Base-by-base conservation (phyloP, 2,329 filamentous ascomycete genomes). In the Didymellaceae sp. region DNA sequence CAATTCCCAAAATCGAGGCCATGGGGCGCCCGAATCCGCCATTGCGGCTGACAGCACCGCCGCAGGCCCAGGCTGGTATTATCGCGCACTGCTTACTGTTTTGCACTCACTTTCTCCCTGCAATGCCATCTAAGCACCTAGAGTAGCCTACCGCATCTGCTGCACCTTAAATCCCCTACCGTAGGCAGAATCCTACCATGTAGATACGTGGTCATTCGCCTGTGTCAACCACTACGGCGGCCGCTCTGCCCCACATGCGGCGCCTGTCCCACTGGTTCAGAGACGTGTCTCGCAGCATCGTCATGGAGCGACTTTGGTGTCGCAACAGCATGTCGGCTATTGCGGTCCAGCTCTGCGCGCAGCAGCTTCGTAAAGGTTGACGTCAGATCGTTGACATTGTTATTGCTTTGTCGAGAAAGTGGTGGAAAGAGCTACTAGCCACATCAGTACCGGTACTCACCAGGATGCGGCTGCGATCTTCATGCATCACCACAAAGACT, bases 211-310 rank as follows among this genome's bases (percentile, higher is more conserved):
- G 42, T 52, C 42, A 52, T 42, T 21, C 31, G 26, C 20, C 14
- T 21, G 31, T 46, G 42, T 46, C 41, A 45, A 42, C 9, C 24
- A 31, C 24, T 31, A 30, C n/a, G 24, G 25, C 41, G 32, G 39
- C 35, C 25, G 31, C 37, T 14, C 28, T 18, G 46, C 46, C 46
- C 46, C 46, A 50, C 46, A 26, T 44, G n/a, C n/a, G n/a, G 26
- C 32, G 39, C 20, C 37, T 43, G 48, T 38, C 48, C 48, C 48
- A 52, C 48, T 28, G n/a, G 48, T 52, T 52, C 42, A 46, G 18
- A 25, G 37, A n/a, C 38, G 32, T 52, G 37, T 52, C 42, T 38
- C 30, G 37, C 31, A 28, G 28, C 37, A 11, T 32, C 42, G 37
- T 45, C 48, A 52, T 52, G 25, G 22, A 13, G 21, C 33, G 34